Base-by-base conservation (phyloP, 306 rosid genomes). In the Potentilla sterilis region DNA sequence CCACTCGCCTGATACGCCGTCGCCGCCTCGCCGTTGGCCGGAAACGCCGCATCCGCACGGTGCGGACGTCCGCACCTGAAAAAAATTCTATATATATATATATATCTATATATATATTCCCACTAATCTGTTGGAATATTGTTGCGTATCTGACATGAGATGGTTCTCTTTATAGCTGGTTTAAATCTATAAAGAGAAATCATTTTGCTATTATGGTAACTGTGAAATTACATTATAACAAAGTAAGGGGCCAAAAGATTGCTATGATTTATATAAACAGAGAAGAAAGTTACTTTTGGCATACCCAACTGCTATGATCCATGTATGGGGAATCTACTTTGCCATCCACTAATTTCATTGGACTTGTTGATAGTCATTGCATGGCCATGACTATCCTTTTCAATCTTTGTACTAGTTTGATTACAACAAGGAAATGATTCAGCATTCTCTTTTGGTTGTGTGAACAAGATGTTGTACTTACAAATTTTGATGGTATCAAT, bases 321-420 rank as follows among this genome's bases (percentile, higher is more conserved):
- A 74, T 88, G 82, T 72, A 77, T 51, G 71, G 79, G 92, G 1
- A 83, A 78, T 86, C 88, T 73, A 74, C 92, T 86, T 89, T 79
- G 77, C 59, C 83, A 83, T 66, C 61, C 63, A 28, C 43, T 34
- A 72, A 9, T 77, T 55, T 8, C 1, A 9, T 67, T n/a, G n/a
- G n/a, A n/a, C n/a, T n/a, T n/a, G n/a, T n/a, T n/a, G n/a, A n/a
- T n/a, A n/a, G n/a, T n/a, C n/a, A n/a, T n/a, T n/a, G n/a, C n/a
- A n/a, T n/a, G n/a, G n/a, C n/a, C n/a, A n/a, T n/a, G n/a, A n/a
- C n/a, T n/a, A n/a, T 28, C n/a, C 52, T 6, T 32, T 13, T 61
- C 41, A 61, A 32, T 22, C 51, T 63, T 19, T 41, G 24, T 52
- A 19, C 34, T 52, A 10, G 34, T 28, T 32, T 61, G 18, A 61